Conservation (phyloP, 2,329 filamentous ascomycete genomes). For the Cordyceps pruinosa region DNA sequence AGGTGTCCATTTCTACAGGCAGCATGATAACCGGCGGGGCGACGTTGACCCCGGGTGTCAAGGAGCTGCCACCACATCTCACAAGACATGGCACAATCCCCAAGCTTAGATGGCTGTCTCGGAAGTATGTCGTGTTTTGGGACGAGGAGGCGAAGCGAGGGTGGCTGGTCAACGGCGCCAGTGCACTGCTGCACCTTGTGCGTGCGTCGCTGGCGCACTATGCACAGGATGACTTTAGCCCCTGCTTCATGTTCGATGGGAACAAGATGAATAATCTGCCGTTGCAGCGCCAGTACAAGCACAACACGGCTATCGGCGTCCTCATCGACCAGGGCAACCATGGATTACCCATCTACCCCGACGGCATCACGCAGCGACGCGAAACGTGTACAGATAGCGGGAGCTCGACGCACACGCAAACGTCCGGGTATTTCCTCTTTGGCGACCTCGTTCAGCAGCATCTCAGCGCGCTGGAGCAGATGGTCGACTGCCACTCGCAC, state of each 20-base stretch:
- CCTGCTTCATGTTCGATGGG: background rate
- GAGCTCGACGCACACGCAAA: background rate
- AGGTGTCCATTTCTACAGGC: background rate
- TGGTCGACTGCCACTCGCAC: slow-evolving; percentile 20
- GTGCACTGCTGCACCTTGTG: slow-evolving; percentile 20
- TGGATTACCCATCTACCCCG: background rate
- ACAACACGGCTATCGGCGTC: background rate
- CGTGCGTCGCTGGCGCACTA: slow-evolving; percentile 14
- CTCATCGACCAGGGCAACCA: background rate
- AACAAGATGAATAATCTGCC: background rate
- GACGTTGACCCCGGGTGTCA: background rate
- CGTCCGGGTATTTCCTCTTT: slow-evolving; percentile 6
- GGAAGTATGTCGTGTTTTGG: slow-evolving; percentile 20
- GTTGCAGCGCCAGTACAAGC: background rate
- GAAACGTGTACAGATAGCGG: background rate
- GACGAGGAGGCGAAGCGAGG: slow-evolving; percentile 22
- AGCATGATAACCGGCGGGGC: background rate
- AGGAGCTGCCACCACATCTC: background rate
- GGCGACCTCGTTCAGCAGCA: slow-evolving; percentile 16
- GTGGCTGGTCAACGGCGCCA: slow-evolving; percentile 25
- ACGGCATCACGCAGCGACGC: background rate
- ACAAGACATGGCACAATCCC: slow-evolving; percentile 7
- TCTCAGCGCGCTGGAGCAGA: slow-evolving; percentile 18
- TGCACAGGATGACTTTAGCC: background rate
- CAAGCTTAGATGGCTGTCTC: slow-evolving; percentile 16